Evolutionary conservation across 257 asterid species (phyloP).

Genomic region (Ophiorrhiza pumila): DNA sequence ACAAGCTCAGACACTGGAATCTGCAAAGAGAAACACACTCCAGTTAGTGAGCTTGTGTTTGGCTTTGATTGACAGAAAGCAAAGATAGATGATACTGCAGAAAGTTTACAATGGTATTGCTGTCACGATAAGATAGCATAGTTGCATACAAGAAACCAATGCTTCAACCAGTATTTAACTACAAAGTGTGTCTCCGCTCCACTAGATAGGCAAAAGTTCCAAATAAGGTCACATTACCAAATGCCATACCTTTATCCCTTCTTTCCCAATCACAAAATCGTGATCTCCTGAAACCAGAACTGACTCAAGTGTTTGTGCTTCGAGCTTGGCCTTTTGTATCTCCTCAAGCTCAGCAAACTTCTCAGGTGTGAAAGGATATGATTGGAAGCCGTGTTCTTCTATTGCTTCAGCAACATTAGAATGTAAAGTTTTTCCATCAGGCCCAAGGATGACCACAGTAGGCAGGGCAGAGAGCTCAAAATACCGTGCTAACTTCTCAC

Average conservation of each 20-base stretch:
- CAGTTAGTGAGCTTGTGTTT: neutral
- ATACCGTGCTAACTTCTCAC: conserved; percentile 53
- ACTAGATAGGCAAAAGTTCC: neutral
- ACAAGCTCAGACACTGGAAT: conserved; percentile 63
- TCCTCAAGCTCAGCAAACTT: conserved; percentile 65
- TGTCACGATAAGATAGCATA: neutral
- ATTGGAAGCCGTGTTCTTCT: conserved; percentile 67
- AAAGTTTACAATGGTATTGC: neutral
- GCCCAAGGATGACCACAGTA: conserved; percentile 68
- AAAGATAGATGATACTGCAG: neutral
- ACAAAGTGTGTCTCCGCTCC: neutral
- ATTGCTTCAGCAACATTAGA: conserved; percentile 63
- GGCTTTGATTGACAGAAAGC: neutral
- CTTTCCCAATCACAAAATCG: conserved; percentile 71
- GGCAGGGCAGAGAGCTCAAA: conserved; percentile 64
- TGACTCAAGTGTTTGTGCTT: conserved; percentile 89
- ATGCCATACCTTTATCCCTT: conserved; percentile 54
- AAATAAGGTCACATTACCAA: neutral
- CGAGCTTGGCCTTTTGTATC: conserved; percentile 65
- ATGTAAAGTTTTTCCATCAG: conserved; percentile 82
- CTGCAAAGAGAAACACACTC: conserved; percentile 30
- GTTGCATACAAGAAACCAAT: neutral
- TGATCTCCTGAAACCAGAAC: conserved; percentile 55
- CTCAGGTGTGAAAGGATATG: conserved; percentile 82
- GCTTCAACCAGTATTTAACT: neutral